Evolutionary conservation across 1,284 basidiomycete species (phyloP).

Genomic region (Porodaedalea pini): DNA sequence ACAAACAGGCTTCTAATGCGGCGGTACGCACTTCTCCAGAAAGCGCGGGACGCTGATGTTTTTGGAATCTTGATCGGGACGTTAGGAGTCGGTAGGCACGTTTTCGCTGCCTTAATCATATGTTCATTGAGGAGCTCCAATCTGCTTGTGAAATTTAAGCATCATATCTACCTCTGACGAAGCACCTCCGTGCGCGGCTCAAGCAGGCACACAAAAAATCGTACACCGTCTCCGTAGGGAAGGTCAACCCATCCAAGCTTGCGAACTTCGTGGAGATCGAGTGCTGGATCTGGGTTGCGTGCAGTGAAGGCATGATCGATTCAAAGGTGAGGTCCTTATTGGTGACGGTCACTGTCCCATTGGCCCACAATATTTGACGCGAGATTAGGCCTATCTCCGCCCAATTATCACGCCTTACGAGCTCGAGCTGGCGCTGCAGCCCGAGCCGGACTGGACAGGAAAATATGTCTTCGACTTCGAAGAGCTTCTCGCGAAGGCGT

Average conservation of each 20-base stretch:
- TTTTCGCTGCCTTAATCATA: conserved; percentile 16
- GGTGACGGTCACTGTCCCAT: background rate
- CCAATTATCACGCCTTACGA: conserved; percentile 97
- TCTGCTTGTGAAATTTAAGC: conserved; percentile 39
- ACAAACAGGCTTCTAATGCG: conserved; percentile 90
- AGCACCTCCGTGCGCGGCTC: conserved; percentile 69
- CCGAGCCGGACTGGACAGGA: conserved; percentile 72
- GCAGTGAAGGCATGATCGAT: conserved; percentile 88
- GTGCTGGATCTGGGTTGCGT: conserved; percentile 93
- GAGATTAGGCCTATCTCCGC: conserved; percentile 72
- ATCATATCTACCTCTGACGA: conserved; percentile 79
- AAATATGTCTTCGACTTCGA: conserved; percentile 82
- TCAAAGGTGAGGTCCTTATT: conserved; percentile 50
- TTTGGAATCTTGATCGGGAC: conserved; percentile 96
- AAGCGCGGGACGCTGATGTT: conserved; percentile 88
- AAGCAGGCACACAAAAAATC: conserved; percentile 73
- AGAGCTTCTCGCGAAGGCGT: conserved; percentile 51
- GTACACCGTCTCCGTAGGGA: conserved; percentile 95
- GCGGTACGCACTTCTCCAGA: conserved; percentile 84
- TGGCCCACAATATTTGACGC: background rate
- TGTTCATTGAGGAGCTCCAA: conserved; percentile 21
- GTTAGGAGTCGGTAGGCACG: conserved; percentile 74
- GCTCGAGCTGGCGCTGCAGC: conserved; percentile 76
- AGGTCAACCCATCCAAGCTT: conserved; percentile 92
- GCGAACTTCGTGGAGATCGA: conserved; percentile 97